Evolutionary conservation across 768 basidiomycete species (phyloP), one percentile per base, ranked within the genome.

Genomic region (Trametes meyenii): DNA sequence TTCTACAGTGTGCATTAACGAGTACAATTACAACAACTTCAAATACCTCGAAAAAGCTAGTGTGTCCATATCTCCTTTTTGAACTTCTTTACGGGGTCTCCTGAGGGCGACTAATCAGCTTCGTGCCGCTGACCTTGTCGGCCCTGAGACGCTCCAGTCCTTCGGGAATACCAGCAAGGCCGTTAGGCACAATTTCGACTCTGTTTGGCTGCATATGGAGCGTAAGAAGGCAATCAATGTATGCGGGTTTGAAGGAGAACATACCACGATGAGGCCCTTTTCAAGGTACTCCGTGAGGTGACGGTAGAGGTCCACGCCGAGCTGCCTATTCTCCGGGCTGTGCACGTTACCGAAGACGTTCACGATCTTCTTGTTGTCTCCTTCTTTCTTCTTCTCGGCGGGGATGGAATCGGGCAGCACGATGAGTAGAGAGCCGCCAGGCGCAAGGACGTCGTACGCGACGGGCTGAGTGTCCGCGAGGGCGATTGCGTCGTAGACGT

Each of bases 121-220:
- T 73, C 24, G 45, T 38, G 8, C 63, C 71, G 50, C 72, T 71
- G 49, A 72, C 70, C 36, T 64, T 21, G 33, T 66, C 43, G 23
- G 52, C 39, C 50, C 63, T 58, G 51, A 70, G 29, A 33, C 65
- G 51, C 50, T 69, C 52, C 5, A 72, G 45, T 1, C 70, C 71
- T 5, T 50, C 62, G 5, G 45, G 46, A 14, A 73, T 66, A 13
- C 70, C 70, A 3, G 55, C 39, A 3, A 73, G 59, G 3, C 72
- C 72, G 5, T 55, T 52, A 2, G 71, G 68, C 13, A 73, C 61
- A 10, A 73, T 50, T 35, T 73, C 69, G 3, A 70, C 67, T 1
- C 48, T 50, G 49, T 70, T 73, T 16, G 72, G 72, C 71, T 72
- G 44, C 17, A 42, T 36, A 36, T 11, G 21, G 33, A 33, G 7